A percentile compares a stretch with the other conserved stretches of the same genome.
Evolutionary conservation across 2,329 filamentous ascomycete genomes (phyloP).

Genomic region (Fusarium devonianum): DNA sequence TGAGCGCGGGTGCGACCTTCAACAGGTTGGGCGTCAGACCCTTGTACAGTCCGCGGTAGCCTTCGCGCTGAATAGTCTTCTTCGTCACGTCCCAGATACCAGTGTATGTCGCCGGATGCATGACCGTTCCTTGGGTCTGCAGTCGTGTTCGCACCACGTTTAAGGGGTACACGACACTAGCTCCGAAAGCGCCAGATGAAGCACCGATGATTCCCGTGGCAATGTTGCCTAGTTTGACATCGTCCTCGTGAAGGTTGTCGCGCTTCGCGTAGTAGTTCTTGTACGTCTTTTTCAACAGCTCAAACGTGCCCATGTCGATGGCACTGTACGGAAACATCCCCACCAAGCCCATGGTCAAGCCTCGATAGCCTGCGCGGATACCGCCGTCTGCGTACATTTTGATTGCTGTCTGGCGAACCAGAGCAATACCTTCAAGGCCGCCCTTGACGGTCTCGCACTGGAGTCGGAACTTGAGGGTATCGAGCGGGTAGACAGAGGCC

Average conservation of each 20-base stretch:
- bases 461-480: constrained; percentile 82
- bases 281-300: constrained; percentile 83
- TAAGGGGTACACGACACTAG: constrained; percentile 92
- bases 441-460: constrained; percentile 93
- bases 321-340: constrained; percentile 99
- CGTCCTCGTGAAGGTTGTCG: constrained; percentile 79
- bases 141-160: constrained; percentile 91
- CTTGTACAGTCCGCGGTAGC: constrained; percentile 87
- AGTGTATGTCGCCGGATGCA: constrained; percentile 88
- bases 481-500: constrained; percentile 92
- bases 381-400: constrained; percentile 87
- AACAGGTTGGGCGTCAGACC: constrained; percentile 93
- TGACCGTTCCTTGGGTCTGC: constrained; percentile 92
- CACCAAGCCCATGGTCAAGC: constrained; percentile 89
- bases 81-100: constrained; percentile 88
- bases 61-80: constrained; percentile 84
- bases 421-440: constrained; percentile 80
- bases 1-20: constrained; percentile 95
- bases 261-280: constrained; percentile 73
- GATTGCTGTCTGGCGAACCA: constrained; percentile 81
- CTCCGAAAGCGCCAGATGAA: constrained; percentile 88
- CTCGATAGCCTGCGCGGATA: constrained; percentile 82
- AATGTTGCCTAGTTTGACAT: constrained; percentile 81
- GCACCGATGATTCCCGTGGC: constrained; percentile 89
- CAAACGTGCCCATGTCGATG: constrained; percentile 95